phyloP scores from a whole-genome alignment of 116 monocot genomes.

The Dioscorea cayenensis region DNA sequence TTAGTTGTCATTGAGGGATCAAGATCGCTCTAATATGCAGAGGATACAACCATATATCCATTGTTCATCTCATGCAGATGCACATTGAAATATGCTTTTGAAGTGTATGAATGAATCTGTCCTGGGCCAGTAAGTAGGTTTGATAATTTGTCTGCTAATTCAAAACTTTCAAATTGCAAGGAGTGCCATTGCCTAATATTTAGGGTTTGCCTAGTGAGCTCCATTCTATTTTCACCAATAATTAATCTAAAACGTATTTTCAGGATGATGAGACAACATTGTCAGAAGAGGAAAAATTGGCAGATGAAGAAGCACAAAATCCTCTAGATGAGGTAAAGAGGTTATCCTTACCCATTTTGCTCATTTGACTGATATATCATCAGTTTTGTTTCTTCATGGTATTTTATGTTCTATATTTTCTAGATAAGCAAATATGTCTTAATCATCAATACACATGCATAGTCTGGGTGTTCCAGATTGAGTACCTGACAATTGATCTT shows the following conservation, averaged over 20 bases:
- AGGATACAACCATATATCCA: not conserved
- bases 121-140: too few species aligned
- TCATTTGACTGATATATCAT: not conserved
- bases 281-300: constrained; percentile 79
- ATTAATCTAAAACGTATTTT: not conserved
- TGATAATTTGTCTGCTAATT: not conserved
- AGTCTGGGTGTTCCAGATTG: too few species aligned
- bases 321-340: constrained; percentile 62
- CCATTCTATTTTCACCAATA: not conserved
- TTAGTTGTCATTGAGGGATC: too few species aligned
- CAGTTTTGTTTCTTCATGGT: not conserved
- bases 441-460: too few species aligned
- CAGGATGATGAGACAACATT: constrained; percentile 96
- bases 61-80: not conserved
- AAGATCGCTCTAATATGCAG: not conserved
- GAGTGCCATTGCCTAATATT: not conserved
- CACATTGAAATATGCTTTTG: too few species aligned
- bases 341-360: not conserved
- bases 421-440: too few species aligned
- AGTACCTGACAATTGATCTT: too few species aligned
- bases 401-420: not conserved
- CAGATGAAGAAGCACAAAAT: constrained; percentile 52
- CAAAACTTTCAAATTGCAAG: not conserved
- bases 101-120: too few species aligned
- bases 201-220: too few species aligned